Evolutionary conservation across 2,329 filamentous ascomycete species (phyloP), one percentile per base, ranked within the genome.

Genomic region (Neoascochyta sp.): DNA sequence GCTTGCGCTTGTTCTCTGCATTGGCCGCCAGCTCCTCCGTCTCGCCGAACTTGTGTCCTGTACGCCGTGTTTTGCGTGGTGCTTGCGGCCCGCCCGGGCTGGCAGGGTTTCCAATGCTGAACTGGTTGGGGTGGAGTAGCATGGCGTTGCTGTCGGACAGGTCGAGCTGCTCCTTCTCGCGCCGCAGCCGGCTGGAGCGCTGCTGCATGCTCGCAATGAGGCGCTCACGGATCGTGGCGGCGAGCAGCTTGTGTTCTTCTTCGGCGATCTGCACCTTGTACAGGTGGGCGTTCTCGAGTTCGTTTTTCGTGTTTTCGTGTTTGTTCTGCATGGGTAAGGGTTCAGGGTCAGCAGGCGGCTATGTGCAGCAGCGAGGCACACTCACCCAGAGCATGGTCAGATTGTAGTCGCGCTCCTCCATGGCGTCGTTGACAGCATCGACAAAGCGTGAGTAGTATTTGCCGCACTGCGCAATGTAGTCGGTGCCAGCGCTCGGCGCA

Each of bases 371-470:
- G 21, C 23, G 11, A 20, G 15, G 27, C 27, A 19, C 16, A 32
- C 78, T 55, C 71, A 95, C 92, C 74, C 84, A 83, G 45, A 94
- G 76, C 54, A 82, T 77, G 5, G 84, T 81, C 55, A 96, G 67
- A 50, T 89, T 80, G 43, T 84, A 81, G 68, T 98, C 92, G 48
- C 86, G 78, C 53, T 86, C 78, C 63, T 96, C 89, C 45, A 95
- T 80, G 6, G 87, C 76, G 61, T 93, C 83, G 57, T 95, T 93
- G 31, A 95, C 77, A 40, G 90, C 80, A 46, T 86, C 78, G 12
- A 92, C 79, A 67, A 93, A 96, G 47, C 86, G 80, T 36, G 82
- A 75, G 61, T 95, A 95, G 55, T 83, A 79, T 52, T 81, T 86
- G 2, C 92, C 92, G 18, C 87, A 74, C 47, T 78, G 62, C 17